Base-by-base conservation (phyloP, 176 grass and related monocot species). In the Oropetium thomaeum region DNA sequence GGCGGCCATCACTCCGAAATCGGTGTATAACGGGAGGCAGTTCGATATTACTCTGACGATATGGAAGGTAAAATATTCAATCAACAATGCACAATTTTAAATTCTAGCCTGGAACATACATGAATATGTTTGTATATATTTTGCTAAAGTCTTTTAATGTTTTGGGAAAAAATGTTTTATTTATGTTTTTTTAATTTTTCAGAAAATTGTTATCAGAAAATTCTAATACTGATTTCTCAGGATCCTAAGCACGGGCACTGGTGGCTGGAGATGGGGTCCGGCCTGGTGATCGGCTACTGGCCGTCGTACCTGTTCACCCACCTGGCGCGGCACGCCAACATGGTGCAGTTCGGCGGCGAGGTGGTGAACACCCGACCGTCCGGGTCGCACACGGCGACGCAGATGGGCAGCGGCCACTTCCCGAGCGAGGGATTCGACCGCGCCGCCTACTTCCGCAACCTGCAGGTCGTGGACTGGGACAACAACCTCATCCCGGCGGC, bases 311-410 rank as follows among this genome's bases (percentile, higher is more conserved):
- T 93, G n/a, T 97, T 97, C 73, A 93, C 72, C 32, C 86, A 97
- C 71, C 82, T 97, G 77, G 88, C 88, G 32, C 76, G 82, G 58
- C 88, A 91, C 52, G 90, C 88, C 20, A 87, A 85, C 65, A 93
- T 97, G 94, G 86, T 97, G 79, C 93, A 97, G 70, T 97, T 93
- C 10, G 90, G 93, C 4, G 93, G 93, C 14, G 93, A 97, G 88
- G 44, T 97, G 2, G 80, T 93, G 4, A 97, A 97, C 70, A 76
- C 71, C 3, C 73, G 73, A 62, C 77, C 80, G 32, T 62, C 75
- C 6, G 90, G 93, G 4, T 57, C 64, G 17, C 93, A 97, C 80
- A 93, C 90, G 49, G 74, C 90, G 26, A 97, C 93, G 35, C 85
- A 97, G 84, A 97, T 97, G 93, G 93, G 93, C 55, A 93, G 90